These are phyloP conservation scores for Aciculosporium take DNA, from an alignment of 2,329 filamentous ascomycete species.

Conservation along the genomic window DNA sequence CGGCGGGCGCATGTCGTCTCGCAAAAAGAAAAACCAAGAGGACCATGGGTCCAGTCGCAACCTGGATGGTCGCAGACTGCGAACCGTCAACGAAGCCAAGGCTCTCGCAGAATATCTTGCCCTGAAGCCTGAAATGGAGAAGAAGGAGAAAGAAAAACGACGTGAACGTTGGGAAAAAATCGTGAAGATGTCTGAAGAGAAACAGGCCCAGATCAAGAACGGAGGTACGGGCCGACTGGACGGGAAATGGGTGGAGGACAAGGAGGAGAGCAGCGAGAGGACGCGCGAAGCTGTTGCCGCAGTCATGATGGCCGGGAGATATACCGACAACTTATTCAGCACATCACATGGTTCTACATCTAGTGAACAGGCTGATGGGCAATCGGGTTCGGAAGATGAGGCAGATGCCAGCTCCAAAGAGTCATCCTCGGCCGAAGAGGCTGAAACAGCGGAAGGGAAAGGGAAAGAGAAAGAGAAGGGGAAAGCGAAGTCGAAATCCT, in stretches of 20 bases:
- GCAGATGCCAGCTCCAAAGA: slow-evolving; percentile 29
- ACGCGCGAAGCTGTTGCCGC: slow-evolving; percentile 62
- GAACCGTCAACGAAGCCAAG: slow-evolving; percentile 92
- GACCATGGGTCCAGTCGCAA: slow-evolving; percentile 87
- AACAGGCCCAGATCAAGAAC: slow-evolving; percentile 68
- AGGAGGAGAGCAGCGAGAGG: slow-evolving; percentile 77
- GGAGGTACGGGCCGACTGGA: slow-evolving; percentile 61
- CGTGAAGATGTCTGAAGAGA: slow-evolving; percentile 68
- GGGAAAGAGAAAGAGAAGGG: slow-evolving; percentile 24
- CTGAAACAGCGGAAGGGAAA: slow-evolving; percentile 21
- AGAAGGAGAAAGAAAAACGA: slow-evolving; percentile 78
- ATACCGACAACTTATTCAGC: slow-evolving; percentile 44
- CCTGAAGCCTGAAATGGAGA: slow-evolving; percentile 94
- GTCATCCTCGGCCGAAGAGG: slow-evolving; percentile 33
- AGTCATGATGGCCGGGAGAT: slow-evolving; percentile 51
- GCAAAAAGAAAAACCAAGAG: slow-evolving; percentile 73
- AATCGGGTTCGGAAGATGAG: slow-evolving; percentile 22
- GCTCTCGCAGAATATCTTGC: slow-evolving; percentile 87
- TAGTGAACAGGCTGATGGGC: slow-evolving; percentile 15
- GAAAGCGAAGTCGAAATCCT: slow-evolving; percentile 31
- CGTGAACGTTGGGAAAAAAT: slow-evolving; percentile 78
- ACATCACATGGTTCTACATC: slow-evolving; percentile 36
- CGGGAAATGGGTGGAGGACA: slow-evolving; percentile 88
- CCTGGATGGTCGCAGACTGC: slow-evolving; percentile 73
- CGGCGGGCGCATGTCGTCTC: slow-evolving; percentile 94